These are phyloP conservation scores for Rutidosis leptorrhynchoides DNA, from an alignment of 129 eudicot genomes.

Conservation along the genomic window DNA sequence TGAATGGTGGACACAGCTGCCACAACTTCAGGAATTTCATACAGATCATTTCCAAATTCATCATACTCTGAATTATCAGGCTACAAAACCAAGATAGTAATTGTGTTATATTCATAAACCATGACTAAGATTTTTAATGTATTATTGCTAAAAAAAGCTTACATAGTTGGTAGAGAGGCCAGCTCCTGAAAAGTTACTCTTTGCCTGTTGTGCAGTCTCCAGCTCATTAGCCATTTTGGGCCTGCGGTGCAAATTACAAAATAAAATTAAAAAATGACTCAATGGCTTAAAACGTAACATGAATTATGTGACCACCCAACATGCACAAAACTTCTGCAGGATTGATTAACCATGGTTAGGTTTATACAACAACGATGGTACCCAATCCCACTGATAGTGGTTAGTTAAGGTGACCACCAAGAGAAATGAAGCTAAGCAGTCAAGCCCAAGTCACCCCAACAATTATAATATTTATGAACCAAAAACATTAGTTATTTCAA, in stretches of 20 bases:
- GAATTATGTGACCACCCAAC: conserved; percentile 13
- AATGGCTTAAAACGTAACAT: conserved; percentile 17
- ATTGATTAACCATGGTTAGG: conserved; percentile 23
- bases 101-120: neutral
- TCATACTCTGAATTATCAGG: conserved; percentile 78
- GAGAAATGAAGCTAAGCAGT: conserved; percentile 28
- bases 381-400: too few species aligned
- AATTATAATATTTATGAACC: conserved; percentile 10
- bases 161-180: conserved; percentile 62
- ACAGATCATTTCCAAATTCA: conserved; percentile 88
- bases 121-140: neutral
- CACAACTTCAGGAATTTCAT: conserved; percentile 69
- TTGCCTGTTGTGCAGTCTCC: conserved; percentile 49
- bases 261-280: conserved; percentile 21
- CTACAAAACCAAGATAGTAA: conserved; percentile 40
- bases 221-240: conserved; percentile 44
- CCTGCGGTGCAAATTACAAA: conserved; percentile 51
- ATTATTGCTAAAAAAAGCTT: conserved; percentile 29
- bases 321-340: conserved; percentile 23
- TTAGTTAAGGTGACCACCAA: conserved; percentile 16
- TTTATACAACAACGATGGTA: too few species aligned
- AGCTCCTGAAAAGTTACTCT: conserved; percentile 50
- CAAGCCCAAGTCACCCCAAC: conserved; percentile 23
- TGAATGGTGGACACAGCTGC: conserved; percentile 47
- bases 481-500: conserved; percentile 26